Base-by-base conservation (phyloP, 495 filamentous ascomycete genomes). In the Cladorrhinum samala region DNA sequence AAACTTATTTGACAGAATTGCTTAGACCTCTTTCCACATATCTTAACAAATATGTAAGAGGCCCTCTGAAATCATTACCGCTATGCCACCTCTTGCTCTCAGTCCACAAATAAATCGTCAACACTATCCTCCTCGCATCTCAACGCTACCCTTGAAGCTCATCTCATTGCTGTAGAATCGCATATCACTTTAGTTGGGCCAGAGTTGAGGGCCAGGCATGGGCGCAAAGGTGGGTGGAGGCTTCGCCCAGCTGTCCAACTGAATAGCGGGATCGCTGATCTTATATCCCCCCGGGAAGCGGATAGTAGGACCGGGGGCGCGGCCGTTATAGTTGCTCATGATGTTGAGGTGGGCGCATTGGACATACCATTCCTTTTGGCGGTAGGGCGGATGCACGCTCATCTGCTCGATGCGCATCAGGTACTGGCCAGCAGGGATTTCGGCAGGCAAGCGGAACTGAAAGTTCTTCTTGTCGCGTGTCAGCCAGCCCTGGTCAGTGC, bases 331-430 rank as follows among this genome's bases (percentile, higher is more conserved):
- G 53, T 45, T 52, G 49, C 57, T 56, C 19, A 66, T 65, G 43
- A 77, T 65, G 25, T 72, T 69, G 59, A 76, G 68, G 46, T 77
- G 74, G 4, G 72, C 72, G 49, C 71, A 77, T 62, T 75, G 69
- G 63, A 74, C 64, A 65, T 78, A 81, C 39, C 78, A 71, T 64
- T 80, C 77, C 23, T 75, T 75, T 6, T 73, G 68, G 14, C 68
- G 58, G 5, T 56, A 43, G 6, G 65, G 60, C 43, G 47, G 68
- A 53, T 81, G 77, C 4, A 81, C 62, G 0, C 71, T 77, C 52
- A 82, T 78, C 55, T 79, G 66, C 58, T 80, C 77, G n/a, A 72
- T 71, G n/a, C 77, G 73, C 27, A 80, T 67, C 0, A 81, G 68
- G 54, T 77, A 77, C 44, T 77, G 65, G 7, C 73, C 72, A 9